Percentiles rank a stretch among this genome's conserved stretches.
These are phyloP conservation scores for Acacia melanoxylon DNA, from an alignment of 306 rosid species.

Conservation along the genomic window DNA sequence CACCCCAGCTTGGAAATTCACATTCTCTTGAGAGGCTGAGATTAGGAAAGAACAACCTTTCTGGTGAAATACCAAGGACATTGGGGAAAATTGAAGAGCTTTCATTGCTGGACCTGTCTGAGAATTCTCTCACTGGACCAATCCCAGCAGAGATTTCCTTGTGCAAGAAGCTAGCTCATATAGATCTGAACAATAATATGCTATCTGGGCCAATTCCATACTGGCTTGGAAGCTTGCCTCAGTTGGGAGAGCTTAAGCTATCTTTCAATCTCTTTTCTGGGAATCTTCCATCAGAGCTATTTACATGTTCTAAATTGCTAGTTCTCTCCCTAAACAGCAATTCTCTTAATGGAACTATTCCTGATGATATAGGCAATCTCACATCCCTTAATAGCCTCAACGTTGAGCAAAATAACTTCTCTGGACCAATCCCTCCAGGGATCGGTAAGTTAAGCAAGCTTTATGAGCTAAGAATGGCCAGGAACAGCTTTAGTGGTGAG, in stretches of 20 bases:
- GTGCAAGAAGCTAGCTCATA: conserved; percentile 68
- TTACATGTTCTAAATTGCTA: conserved; percentile 71
- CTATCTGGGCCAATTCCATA: conserved; percentile 66
- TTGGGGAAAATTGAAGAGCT: conserved; percentile 61
- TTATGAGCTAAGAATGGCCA: conserved; percentile 72
- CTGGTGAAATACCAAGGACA: conserved; percentile 72
- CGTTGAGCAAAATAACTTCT: conserved; percentile 64
- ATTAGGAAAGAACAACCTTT: conserved; percentile 70
- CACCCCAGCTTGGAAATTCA: conserved; percentile 69
- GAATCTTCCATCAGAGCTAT: conserved; percentile 62
- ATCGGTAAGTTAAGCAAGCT: conserved; percentile 68
- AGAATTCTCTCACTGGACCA: conserved; percentile 70
- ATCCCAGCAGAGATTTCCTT: conserved; percentile 77
- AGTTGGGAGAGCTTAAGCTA: conserved; percentile 80
- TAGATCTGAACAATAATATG: conserved; percentile 65
- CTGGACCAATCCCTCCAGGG: conserved; percentile 58
- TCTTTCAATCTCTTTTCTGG: conserved; percentile 67
- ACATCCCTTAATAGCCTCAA: conserved; percentile 65
- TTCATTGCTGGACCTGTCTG: conserved; percentile 71
- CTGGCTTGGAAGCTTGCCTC: conserved; percentile 82
- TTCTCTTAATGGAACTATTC: conserved; percentile 71
- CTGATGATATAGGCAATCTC: conserved; percentile 62
- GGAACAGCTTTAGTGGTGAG: conserved; percentile 64
- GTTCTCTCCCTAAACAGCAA: conserved; percentile 70
- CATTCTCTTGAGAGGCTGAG: conserved; percentile 72